Percentiles rank a stretch among this genome's conserved stretches.
phyloP scores from a whole-genome alignment of 2,329 filamentous ascomycete genomes.

The Sarocladium kiliense region DNA sequence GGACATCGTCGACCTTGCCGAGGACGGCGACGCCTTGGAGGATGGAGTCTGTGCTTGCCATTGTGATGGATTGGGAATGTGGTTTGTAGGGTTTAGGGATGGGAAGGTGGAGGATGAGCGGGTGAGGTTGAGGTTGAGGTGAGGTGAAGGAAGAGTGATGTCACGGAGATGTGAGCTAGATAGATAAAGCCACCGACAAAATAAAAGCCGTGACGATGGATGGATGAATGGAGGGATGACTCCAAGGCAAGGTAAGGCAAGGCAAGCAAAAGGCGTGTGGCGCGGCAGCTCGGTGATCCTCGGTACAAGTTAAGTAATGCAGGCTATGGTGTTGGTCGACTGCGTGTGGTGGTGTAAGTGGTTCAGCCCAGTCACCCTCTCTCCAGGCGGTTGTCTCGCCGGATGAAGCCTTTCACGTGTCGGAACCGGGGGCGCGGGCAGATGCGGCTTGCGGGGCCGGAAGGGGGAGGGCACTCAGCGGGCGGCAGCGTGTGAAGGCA shows the following conservation, averaged over 20 bases:
- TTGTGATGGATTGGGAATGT: constrained; percentile 29
- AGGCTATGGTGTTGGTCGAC: neutral
- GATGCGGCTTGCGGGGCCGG: neutral
- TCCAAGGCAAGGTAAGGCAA: neutral
- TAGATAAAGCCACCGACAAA: no score
- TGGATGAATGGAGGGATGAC: neutral
- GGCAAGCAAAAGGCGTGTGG: neutral
- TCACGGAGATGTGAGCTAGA: neutral
- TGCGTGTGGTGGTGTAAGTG: neutral
- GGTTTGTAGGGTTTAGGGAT: neutral
- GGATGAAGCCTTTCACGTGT: constrained; percentile 9
- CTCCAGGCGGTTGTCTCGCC: neutral
- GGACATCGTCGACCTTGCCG: constrained; percentile 69
- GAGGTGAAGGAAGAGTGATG: neutral
- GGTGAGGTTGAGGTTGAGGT: neutral
- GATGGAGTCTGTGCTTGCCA: constrained; percentile 69
- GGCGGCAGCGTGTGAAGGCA: neutral
- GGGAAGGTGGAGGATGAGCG: neutral
- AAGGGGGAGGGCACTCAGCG: neutral
- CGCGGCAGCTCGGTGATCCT: constrained; percentile 8
- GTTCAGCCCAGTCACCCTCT: neutral
- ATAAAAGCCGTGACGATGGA: neutral
- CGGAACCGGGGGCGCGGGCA: neutral
- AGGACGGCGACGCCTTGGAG: constrained; percentile 86
- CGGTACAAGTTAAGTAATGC: neutral